phyloP scores from a whole-genome alignment of 2,329 filamentous ascomycete species.

The Incumbomyces delicatus region DNA sequence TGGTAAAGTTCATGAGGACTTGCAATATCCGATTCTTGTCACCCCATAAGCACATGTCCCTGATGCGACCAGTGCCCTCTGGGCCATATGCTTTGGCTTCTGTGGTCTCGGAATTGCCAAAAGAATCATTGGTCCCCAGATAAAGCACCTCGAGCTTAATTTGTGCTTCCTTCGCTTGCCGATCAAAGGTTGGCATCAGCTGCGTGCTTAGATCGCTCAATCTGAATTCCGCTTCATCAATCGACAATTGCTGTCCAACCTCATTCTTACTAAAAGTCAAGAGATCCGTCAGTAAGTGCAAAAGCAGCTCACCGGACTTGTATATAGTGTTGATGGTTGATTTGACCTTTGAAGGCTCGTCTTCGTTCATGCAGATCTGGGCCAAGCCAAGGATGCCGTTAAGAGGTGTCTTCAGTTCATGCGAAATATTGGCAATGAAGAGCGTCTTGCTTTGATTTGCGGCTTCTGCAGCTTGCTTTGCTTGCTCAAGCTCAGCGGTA shows the following conservation, averaged over 20 bases:
- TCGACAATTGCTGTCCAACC: conserved; percentile 69
- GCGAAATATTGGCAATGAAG: conserved; percentile 89
- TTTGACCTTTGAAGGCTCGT: conserved; percentile 67
- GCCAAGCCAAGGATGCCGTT: conserved; percentile 95
- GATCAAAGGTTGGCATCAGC: conserved; percentile 76
- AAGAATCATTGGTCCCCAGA: conserved; percentile 41
- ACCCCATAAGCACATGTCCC: conserved; percentile 85
- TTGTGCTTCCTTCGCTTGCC: conserved; percentile 70
- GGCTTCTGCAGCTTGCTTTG: conserved; percentile 85
- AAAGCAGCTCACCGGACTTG: conserved; percentile 72
- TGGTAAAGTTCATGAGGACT: conserved; percentile 87
- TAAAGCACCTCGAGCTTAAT: conserved; percentile 68
- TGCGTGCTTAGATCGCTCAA: conserved; percentile 77
- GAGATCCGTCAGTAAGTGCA: conserved; percentile 80
- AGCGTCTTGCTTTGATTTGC: conserved; percentile 95
- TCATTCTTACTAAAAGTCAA: conserved; percentile 93
- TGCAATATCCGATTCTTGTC: conserved; percentile 85
- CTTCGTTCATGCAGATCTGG: conserved; percentile 84
- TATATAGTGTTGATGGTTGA: conserved; percentile 80
- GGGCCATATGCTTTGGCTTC: conserved; percentile 50
- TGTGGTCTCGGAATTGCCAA: conserved; percentile 19
- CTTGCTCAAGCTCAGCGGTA: conserved; percentile 75
- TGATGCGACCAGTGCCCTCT: conserved; percentile 56
- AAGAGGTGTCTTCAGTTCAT: conserved; percentile 83
- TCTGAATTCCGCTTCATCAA: conserved; percentile 79